Evolutionary conservation across 1,284 basidiomycete species (phyloP).

Genomic region (Sanghuangporus baumii): DNA sequence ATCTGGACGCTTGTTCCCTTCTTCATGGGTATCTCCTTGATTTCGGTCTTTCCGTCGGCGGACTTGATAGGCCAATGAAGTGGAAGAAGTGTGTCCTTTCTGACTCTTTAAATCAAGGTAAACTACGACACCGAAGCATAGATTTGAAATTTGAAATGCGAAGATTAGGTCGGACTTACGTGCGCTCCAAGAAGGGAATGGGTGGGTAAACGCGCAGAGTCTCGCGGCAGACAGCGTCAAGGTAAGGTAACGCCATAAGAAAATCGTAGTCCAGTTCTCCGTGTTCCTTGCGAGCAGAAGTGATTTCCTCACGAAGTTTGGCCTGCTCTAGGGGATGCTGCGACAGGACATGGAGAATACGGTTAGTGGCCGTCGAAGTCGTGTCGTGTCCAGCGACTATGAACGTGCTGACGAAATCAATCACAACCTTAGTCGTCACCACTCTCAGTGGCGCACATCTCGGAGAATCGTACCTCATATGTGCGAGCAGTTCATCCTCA

Average conservation of each 20-base stretch:
- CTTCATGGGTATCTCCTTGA: constrained; percentile 16
- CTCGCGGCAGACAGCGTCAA: constrained; percentile 31
- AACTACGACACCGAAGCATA: not conserved
- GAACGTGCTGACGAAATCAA: constrained; percentile 22
- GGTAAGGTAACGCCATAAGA: constrained; percentile 26
- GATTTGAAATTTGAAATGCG: not conserved
- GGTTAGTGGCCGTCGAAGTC: constrained; percentile 24
- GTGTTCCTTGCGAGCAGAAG: constrained; percentile 18
- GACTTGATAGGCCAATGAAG: constrained; percentile 18
- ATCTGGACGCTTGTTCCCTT: constrained; percentile 21
- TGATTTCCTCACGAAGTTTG: constrained; percentile 25
- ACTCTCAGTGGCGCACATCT: not conserved
- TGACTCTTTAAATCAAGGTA: not conserved
- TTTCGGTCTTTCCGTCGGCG: constrained; percentile 6
- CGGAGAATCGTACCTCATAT: constrained; percentile 28
- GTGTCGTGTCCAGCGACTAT: constrained; percentile 28
- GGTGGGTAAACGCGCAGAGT: constrained; percentile 23
- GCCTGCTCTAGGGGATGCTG: constrained; percentile 23
- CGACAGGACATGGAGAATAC: constrained; percentile 24
- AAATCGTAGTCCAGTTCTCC: constrained; percentile 26
- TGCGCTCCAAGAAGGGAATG: not conserved
- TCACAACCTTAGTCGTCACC: constrained; percentile 1
- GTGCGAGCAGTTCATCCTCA: constrained; percentile 29
- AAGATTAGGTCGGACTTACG: constrained; percentile 2
- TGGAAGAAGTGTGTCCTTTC: constrained; percentile 17